A percentile compares a stretch with the other conserved stretches of the same genome.
phyloP scores from a whole-genome alignment of 352 stramenopile genomes.

The Globisporangium parvum region DNA sequence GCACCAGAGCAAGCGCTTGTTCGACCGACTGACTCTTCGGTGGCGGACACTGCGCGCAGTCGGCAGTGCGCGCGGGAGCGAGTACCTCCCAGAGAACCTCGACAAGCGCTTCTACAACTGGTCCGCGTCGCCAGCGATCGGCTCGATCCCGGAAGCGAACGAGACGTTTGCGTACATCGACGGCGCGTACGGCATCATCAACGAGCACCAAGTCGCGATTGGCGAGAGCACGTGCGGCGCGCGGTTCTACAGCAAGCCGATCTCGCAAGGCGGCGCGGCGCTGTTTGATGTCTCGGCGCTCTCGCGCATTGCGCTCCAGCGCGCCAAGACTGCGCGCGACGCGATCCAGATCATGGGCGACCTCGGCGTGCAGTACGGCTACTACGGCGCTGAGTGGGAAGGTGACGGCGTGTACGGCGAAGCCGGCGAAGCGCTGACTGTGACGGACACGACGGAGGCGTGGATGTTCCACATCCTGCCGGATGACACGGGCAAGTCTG shows the following conservation, averaged over 20 bases:
- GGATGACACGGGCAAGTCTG: constrained; percentile 89
- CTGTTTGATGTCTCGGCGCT: constrained; percentile 87
- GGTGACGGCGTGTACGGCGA: constrained; percentile 49
- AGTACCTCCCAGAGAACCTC: constrained; percentile 56
- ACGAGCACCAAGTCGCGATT: constrained; percentile 78
- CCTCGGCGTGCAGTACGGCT: constrained; percentile 89
- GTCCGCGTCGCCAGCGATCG: constrained; percentile 49
- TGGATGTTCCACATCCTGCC: constrained; percentile 96
- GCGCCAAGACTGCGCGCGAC: constrained; percentile 68
- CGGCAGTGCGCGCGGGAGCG: constrained; percentile 45
- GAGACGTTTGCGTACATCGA: constrained; percentile 78
- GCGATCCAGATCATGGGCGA: constrained; percentile 91
- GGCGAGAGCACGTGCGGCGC: constrained; percentile 77
- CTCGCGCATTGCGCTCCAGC: constrained; percentile 86
- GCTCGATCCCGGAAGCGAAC: constrained; percentile 54
- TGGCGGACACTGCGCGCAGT: constrained; percentile 23
- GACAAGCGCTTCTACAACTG: constrained; percentile 70
- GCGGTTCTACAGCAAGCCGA: constrained; percentile 51
- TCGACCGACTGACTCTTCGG: no score
- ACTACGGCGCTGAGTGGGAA: constrained; percentile 90
- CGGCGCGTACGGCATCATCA: constrained; percentile 78
- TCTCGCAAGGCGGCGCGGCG: constrained; percentile 70
- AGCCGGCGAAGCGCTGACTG: constrained; percentile 86
- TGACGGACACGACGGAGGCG: constrained; percentile 87
- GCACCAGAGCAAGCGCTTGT: no score